Evolutionary conservation across 257 asterid species (phyloP), one percentile per base, ranked within the genome.

Genomic region (Catharanthus roseus): DNA sequence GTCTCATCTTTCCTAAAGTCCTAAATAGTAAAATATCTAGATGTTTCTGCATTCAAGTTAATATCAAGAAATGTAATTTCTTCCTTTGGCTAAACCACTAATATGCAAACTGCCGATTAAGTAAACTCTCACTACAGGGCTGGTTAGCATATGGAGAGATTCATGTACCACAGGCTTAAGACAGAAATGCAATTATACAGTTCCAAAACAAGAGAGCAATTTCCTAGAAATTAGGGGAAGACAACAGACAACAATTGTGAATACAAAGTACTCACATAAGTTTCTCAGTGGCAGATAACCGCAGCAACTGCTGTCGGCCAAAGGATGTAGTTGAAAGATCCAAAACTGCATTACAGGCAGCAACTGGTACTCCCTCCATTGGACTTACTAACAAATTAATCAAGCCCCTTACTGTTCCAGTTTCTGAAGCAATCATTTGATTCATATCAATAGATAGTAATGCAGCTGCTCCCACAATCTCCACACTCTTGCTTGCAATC

Each of bases 321-420:
- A 79, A 57, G 8, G 79, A 80, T 53, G 93, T 82, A 3, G 91
- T 83, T 9, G 91, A 81, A 69, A 91, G 83, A 81, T 91, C 97
- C 90, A 91, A 74, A 28, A 78, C 67, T 19, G 91, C 87, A 79
- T 83, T 87, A 80, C 95, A 91, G 57, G 93, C 89, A 75, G 86
- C 95, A 74, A 76, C 51, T 49, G 84, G 80, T 42, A 78, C 83
- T 66, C 75, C 72, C 80, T 74, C 74, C 31, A 72, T 68, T 38
- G 82, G 75, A 66, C 82, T 82, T 51, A 68, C 60, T 24, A 86
- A 67, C 72, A 84, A 77, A 44, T 81, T 74, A 74, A 91, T 72
- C 81, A 91, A 75, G 61, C 85, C 84, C 79, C 74, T 81, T 65
- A 89, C 79, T 42, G 77, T 82, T 60, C 79, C 89, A 39, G 74